A percentile compares a stretch with the other conserved stretches of the same genome.
Evolutionary conservation across 176 grass and related monocot genomes (phyloP).

Genomic region (Phragmites australis): DNA sequence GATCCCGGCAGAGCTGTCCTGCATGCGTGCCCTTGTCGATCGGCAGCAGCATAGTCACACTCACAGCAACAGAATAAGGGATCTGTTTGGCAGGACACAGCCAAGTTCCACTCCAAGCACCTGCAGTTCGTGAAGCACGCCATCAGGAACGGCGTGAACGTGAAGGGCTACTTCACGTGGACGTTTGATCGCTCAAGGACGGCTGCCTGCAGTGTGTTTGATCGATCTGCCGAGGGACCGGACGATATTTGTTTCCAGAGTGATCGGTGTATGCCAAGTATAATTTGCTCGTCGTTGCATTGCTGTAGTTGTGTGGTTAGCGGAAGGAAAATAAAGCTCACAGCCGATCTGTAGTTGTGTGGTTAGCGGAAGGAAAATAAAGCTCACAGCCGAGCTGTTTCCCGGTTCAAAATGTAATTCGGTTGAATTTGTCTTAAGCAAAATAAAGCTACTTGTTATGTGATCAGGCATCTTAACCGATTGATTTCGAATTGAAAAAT

Average conservation of each 20-base stretch:
- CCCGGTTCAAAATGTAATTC: no score
- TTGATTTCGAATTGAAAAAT: no score
- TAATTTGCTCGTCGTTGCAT: neutral
- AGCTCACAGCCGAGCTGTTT: neutral
- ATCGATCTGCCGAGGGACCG: neutral
- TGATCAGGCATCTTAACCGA: no score
- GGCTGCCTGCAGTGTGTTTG: conserved; percentile 41
- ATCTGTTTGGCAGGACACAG: no score
- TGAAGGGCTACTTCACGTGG: conserved; percentile 69
- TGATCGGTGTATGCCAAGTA: neutral
- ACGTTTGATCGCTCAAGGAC: conserved; percentile 59
- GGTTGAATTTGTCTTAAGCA: neutral
- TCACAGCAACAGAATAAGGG: no score
- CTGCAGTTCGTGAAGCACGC: conserved; percentile 42
- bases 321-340: neutral
- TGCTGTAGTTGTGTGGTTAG: neutral
- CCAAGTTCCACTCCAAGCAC: conserved; percentile 47
- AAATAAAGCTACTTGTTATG: neutral
- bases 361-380: neutral
- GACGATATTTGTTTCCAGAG: neutral
- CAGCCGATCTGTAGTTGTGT: neutral
- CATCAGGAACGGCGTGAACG: conserved; percentile 57
- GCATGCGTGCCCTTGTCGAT: no score
- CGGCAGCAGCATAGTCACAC: no score
- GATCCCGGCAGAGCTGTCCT: no score